Conservation (phyloP, 75 land plant species). For the Pinus tabuliformis region DNA sequence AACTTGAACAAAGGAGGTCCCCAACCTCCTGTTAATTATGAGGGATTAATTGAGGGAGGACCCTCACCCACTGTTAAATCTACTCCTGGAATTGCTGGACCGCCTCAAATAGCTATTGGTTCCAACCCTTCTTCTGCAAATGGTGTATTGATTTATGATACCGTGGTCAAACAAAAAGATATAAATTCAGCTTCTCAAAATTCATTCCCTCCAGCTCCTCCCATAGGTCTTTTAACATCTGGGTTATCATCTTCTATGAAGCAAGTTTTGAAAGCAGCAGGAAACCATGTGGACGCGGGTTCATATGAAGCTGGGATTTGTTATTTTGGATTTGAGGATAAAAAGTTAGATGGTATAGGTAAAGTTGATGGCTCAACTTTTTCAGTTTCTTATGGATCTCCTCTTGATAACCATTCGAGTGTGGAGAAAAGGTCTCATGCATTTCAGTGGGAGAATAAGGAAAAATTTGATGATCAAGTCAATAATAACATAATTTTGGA, state of each 20-base stretch:
- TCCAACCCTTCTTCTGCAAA: neutral
- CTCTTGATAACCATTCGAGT: neutral
- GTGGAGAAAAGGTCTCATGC: neutral
- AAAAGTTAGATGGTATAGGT: neutral
- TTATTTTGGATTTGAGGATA: neutral
- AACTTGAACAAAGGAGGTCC: too few species aligned
- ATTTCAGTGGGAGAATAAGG: neutral
- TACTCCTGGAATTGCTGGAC: too few species aligned
- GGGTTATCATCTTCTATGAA: neutral
- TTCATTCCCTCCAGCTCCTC: neutral
- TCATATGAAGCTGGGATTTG: neutral
- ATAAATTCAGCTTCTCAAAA: neutral
- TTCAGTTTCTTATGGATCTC: neutral
- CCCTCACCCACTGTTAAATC: too few species aligned
- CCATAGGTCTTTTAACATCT: neutral
- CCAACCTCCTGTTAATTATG: too few species aligned
- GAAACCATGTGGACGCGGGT: neutral
- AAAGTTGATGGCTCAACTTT: neutral
- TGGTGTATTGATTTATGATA: neutral
- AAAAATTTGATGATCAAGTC: neutral
- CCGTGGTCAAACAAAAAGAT: neutral
- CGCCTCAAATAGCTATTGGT: neutral
- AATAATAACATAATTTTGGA: neutral
- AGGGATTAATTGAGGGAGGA: too few species aligned
- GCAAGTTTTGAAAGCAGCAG: neutral